A percentile compares a stretch with the other conserved stretches of the same genome.
Evolutionary conservation across 257 asterid genomes (phyloP).

Genomic region (Solanum rostratum): DNA sequence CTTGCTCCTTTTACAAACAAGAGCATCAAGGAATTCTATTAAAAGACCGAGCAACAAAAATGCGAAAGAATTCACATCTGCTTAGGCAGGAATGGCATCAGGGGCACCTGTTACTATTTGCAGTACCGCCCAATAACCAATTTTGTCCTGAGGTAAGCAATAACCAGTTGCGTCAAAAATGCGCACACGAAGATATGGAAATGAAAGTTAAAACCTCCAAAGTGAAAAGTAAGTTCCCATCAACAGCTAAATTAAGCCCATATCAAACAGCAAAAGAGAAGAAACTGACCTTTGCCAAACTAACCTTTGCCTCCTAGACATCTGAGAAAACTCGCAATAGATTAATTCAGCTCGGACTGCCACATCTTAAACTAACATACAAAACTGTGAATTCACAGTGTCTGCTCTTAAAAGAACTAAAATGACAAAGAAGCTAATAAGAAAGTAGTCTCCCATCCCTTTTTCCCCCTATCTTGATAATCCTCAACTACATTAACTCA

Average conservation of each 20-base stretch:
- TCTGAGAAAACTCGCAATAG: background rate
- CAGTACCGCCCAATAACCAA: background rate
- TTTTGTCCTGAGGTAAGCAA: background rate
- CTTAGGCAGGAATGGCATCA: background rate
- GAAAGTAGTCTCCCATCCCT: background rate
- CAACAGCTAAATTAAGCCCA: background rate
- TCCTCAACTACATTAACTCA: background rate
- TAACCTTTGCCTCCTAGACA: background rate
- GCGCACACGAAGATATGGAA: background rate
- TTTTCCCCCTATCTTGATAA: background rate
- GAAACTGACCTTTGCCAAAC: background rate
- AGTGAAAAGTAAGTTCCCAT: background rate
- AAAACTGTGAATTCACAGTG: background rate
- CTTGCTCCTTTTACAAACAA: constrained; percentile 19
- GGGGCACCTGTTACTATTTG: background rate
- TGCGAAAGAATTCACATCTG: background rate
- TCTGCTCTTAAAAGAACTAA: background rate
- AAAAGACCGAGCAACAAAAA: background rate
- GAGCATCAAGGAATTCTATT: background rate
- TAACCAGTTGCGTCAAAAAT: background rate
- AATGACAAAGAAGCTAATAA: background rate
- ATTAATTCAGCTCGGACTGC: background rate
- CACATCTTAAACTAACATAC: background rate
- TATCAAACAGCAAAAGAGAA: background rate
- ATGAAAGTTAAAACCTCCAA: background rate